Percentiles rank a stretch among this genome's conserved stretches.
Evolutionary conservation across 208 protist species (phyloP).

Genomic region (Phytomonas francai): DNA sequence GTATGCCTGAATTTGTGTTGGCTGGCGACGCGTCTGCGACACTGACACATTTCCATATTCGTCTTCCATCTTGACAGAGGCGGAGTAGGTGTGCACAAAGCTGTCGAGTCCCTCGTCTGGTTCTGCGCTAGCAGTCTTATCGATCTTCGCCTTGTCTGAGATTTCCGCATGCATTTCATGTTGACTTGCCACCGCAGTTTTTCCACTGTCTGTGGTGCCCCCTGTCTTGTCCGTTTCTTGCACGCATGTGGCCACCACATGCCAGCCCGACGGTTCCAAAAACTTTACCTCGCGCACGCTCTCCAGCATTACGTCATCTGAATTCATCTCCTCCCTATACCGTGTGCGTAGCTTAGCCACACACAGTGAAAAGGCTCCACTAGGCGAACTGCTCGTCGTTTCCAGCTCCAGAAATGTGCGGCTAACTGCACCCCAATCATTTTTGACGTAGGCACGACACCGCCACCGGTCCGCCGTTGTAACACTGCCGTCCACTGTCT

Average conservation of each 20-base stretch:
- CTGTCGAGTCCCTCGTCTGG: neutral
- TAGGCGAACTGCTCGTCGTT: slow-evolving; percentile 34
- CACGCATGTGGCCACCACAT: slow-evolving; percentile 13
- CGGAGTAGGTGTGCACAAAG: slow-evolving; percentile 21
- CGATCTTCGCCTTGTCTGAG: neutral
- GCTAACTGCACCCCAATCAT: slow-evolving; percentile 65
- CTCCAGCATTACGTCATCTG: slow-evolving; percentile 41
- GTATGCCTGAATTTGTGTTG: slow-evolving; percentile 39
- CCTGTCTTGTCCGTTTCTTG: slow-evolving; percentile 6
- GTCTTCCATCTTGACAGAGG: slow-evolving; percentile 30
- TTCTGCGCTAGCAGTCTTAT: neutral
- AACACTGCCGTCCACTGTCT: neutral
- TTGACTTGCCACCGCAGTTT: neutral
- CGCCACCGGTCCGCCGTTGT: slow-evolving; percentile 27
- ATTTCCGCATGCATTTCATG: neutral
- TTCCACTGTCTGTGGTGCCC: neutral
- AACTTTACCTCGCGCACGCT: slow-evolving; percentile 57
- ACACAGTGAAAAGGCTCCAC: slow-evolving; percentile 51
- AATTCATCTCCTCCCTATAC: slow-evolving; percentile 46
- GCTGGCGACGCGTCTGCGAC: slow-evolving; percentile 30
- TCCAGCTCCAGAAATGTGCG: slow-evolving; percentile 40
- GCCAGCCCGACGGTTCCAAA: slow-evolving; percentile 18
- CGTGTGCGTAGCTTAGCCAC: slow-evolving; percentile 43
- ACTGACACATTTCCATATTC: slow-evolving; percentile 22
- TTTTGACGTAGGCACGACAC: slow-evolving; percentile 77